phyloP scores from a whole-genome alignment of 2,329 filamentous ascomycete species.

The Botrytis elliptica region DNA sequence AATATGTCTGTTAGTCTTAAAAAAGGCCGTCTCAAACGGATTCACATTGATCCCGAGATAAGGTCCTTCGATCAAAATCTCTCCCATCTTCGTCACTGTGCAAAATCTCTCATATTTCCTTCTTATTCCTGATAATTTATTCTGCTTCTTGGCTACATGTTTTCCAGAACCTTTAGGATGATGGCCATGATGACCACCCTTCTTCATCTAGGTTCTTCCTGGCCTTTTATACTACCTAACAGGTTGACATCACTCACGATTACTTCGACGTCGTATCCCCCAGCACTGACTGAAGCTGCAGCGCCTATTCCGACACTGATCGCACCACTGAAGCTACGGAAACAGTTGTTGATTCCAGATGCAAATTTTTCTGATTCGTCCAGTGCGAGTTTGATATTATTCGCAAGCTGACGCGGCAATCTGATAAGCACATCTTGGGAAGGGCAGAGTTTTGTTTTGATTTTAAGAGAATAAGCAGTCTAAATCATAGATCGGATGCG shows the following conservation, averaged over 20 bases:
- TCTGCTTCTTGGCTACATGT: neutral
- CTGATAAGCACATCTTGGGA: constrained; percentile 22
- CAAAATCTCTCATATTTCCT: constrained; percentile 1
- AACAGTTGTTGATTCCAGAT: constrained; percentile 34
- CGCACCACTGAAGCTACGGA: constrained; percentile 28
- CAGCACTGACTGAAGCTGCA: constrained; percentile 29
- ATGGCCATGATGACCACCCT: neutral
- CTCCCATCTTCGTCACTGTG: constrained; percentile 23
- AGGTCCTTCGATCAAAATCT: constrained; percentile 29
- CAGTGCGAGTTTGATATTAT: neutral
- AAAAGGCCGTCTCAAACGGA: constrained; percentile 36
- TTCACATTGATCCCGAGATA: constrained; percentile 36
- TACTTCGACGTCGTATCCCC: constrained; percentile 33
- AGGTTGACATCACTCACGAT: constrained; percentile 34
- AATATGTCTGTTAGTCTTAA: constrained; percentile 35
- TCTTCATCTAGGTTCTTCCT: neutral
- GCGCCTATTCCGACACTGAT: constrained; percentile 33
- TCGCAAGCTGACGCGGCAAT: constrained; percentile 7
- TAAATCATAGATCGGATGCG: constrained; percentile 39
- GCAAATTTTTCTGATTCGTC: constrained; percentile 3
- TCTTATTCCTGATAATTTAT: neutral
- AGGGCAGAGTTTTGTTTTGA: constrained; percentile 34
- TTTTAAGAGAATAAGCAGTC: constrained; percentile 31
- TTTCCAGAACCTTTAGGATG: neutral
- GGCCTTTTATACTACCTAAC: constrained; percentile 19